Percentiles rank a stretch among this genome's conserved stretches.
Evolutionary conservation across 345 rosid species (phyloP).

Genomic region (Hibiscus mutabilis): DNA sequence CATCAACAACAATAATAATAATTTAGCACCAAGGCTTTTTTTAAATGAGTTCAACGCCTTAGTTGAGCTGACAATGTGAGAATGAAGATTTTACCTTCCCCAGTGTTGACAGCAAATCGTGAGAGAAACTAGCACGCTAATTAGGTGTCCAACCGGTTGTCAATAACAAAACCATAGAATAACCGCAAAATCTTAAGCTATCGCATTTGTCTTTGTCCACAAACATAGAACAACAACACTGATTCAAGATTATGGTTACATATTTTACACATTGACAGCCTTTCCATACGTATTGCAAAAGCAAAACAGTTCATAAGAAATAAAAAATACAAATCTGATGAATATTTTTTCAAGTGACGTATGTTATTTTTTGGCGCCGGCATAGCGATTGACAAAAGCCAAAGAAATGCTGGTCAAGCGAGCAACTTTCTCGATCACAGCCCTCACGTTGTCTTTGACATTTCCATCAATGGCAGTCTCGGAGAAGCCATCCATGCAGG

Average conservation of each 20-base stretch:
- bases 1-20: too few relatives aligned
- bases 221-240: too few relatives aligned
- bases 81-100: not conserved
- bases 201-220: too few relatives aligned
- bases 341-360: not conserved
- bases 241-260: not conserved
- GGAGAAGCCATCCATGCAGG: not conserved
- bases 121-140: not conserved
- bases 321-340: not conserved
- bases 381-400: not conserved
- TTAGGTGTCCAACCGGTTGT: not conserved
- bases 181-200: too few relatives aligned
- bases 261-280: not conserved
- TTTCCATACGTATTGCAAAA: not conserved
- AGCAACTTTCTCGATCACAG: not conserved
- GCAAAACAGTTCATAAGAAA: too few relatives aligned
- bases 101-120: not conserved
- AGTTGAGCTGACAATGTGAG: not conserved
- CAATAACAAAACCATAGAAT: not conserved
- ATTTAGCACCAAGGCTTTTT: too few relatives aligned
- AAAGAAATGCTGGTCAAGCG: conserved; percentile 10
- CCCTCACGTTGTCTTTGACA: not conserved
- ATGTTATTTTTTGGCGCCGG: not conserved
- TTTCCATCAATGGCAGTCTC: not conserved
- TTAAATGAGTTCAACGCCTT: too few relatives aligned